phyloP scores from a whole-genome alignment of 2,329 filamentous ascomycete species.

The Penicillium hesseltinei region DNA sequence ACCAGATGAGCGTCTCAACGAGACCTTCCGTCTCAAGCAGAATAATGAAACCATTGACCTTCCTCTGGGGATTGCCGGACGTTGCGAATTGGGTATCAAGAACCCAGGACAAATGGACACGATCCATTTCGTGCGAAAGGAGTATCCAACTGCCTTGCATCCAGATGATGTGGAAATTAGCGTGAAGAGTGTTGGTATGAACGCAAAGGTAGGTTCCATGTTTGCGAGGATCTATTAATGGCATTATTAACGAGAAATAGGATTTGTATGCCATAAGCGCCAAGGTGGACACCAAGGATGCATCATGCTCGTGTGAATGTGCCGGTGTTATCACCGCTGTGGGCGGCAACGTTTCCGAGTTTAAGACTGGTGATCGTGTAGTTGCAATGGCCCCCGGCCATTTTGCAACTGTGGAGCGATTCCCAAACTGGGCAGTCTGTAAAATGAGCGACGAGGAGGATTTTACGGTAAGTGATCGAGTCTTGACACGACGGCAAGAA shows the following conservation, averaged over 20 bases:
- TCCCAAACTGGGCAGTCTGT: not conserved
- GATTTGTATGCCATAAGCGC: not conserved
- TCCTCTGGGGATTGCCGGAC: not conserved
- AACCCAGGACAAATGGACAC: not conserved
- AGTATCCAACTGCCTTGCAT: not conserved
- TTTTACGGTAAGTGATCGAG: not conserved
- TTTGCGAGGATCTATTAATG: not conserved
- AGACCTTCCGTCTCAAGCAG: constrained; percentile 3
- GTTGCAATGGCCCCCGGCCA: constrained; percentile 12
- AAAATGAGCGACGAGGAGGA: not conserved
- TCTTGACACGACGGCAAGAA: not conserved
- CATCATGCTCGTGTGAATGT: not conserved
- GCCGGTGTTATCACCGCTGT: constrained; percentile 5
- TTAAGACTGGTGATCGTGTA: constrained; percentile 19
- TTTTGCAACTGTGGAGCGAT: constrained; percentile 5
- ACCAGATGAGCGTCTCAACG: constrained; percentile 13
- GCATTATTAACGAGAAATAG: not conserved
- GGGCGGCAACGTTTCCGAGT: constrained; percentile 2
- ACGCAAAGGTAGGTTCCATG: not conserved
- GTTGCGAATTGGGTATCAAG: not conserved
- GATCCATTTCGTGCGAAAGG: not conserved
- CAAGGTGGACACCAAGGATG: constrained; percentile 1
- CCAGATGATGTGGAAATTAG: not conserved
- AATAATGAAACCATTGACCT: not conserved
- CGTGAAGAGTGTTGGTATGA: not conserved